These are phyloP conservation scores for Colletotrichum sp. DNA, from an alignment of 2,329 filamentous ascomycete species.

Conservation along the genomic window DNA sequence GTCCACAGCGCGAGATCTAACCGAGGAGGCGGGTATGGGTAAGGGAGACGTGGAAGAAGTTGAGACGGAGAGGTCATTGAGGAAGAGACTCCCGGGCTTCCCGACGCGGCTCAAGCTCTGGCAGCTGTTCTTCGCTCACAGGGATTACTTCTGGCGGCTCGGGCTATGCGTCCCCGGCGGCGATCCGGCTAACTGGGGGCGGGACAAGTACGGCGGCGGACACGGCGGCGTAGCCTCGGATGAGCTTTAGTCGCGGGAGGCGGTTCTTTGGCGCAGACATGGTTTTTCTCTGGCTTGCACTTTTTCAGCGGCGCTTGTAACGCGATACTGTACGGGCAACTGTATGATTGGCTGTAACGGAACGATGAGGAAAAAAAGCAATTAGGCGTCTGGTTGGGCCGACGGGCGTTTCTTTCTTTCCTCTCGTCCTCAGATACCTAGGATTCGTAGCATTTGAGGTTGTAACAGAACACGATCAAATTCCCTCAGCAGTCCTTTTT, in stretches of 20 bases:
- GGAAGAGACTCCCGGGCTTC: conserved; percentile 53
- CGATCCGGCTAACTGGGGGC: conserved; percentile 71
- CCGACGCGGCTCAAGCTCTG: conserved; percentile 75
- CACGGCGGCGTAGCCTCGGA: conserved; percentile 13
- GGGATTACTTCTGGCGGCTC: conserved; percentile 96
- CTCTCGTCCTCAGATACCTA: not conserved
- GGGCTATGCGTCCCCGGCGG: conserved; percentile 88
- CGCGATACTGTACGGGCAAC: not conserved
- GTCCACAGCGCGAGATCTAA: conserved; percentile 26
- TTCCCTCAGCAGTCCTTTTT: not conserved
- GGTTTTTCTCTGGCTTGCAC: not conserved
- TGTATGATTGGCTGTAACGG: not conserved
- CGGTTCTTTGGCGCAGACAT: not conserved
- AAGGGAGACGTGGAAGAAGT: not conserved
- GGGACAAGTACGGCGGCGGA: conserved; percentile 40
- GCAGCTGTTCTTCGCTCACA: conserved; percentile 90
- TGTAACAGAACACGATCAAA: not conserved
- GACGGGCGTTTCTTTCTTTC: not conserved
- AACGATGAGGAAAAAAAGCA: not conserved
- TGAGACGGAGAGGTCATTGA: conserved; percentile 40
- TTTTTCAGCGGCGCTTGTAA: not conserved
- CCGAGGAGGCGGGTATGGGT: not conserved
- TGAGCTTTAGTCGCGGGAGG: conserved; percentile 1
- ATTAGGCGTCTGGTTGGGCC: not conserved
- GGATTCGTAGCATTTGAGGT: not conserved